Evolutionary conservation across 2,329 filamentous ascomycete genomes (phyloP), one percentile per base, ranked within the genome.

Genomic region (Trichoderma arundinaceum): DNA sequence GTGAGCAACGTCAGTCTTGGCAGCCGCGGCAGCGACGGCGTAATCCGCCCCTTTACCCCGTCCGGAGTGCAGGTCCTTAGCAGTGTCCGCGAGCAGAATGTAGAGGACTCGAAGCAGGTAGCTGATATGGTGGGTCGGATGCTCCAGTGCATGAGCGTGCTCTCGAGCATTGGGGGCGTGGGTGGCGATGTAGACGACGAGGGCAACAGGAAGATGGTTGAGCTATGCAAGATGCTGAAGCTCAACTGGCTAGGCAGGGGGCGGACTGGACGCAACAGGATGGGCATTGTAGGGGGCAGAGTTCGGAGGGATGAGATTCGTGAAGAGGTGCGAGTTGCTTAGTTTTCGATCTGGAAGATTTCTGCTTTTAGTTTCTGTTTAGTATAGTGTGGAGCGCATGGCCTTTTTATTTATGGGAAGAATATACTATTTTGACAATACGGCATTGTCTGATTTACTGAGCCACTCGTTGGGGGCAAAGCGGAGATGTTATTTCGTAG

Each of bases 201-300:
- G 43, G 84, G 87, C 1, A 92, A 94, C 74, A 85, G 84, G 65
- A 92, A 90, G 77, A 90, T 98, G 73, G 90, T 94, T 68, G 87
- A 94, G 73, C 81, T 99, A 68, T 92, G 90, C 65, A 90, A 92
- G 74, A 88, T 95, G 71, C 81, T 99, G 68, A 99, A 98, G 79
- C 88, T 97, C 72, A 99, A 99, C 77, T 99, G 95, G 95, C 84
- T 99, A 1, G 94, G 94, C 0, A 84, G 95, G 53, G 94, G 94
- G 0, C 82, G 95, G 41, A 98, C 93, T 3, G 95, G 95, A 0
- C 84, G 95, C 69, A 96, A 98, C 77, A 82, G 95, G 61, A 87
- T 92, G 69, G 95, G 95, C 0, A 94, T 97, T 74, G 94, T 98
- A 0, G 94, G 93, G 1, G 85, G 84, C 0, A 77, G 85, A 60